Conservation (phyloP, 106 monocot species). For the Dendrobium chrysotoxum region DNA sequence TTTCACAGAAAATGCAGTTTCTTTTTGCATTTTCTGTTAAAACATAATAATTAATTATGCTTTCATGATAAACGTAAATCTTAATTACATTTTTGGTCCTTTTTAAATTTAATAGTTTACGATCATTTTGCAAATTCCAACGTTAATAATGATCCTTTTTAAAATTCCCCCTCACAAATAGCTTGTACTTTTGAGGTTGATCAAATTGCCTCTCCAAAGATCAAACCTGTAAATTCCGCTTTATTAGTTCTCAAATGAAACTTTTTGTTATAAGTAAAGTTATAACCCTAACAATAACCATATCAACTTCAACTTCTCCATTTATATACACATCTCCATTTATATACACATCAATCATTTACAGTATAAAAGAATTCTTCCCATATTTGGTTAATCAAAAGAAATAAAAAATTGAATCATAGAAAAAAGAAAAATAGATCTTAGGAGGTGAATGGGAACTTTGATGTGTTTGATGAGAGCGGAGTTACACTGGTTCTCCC, state of each 20-base stretch:
- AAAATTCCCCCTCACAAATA: too few species aligned
- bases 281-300: neutral
- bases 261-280: neutral
- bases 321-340: too few species aligned
- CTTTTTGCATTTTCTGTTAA: too few species aligned
- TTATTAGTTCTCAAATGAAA: neutral
- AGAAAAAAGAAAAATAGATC: neutral
- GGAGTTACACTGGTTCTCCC: conserved; percentile 49
- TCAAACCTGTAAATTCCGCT: conserved; percentile 28
- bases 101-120: too few species aligned
- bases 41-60: too few species aligned
- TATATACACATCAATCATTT: neutral
- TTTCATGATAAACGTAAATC: too few species aligned
- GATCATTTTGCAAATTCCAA: too few species aligned
- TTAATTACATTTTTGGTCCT: too few species aligned
- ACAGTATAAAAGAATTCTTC: neutral
- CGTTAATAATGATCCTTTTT: too few species aligned
- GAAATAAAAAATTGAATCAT: neutral
- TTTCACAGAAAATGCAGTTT: too few species aligned
- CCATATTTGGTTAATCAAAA: neutral
- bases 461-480: conserved; percentile 40
- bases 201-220: conserved; percentile 48
- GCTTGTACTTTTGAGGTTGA: conserved; percentile 53
- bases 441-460: conserved; percentile 47
- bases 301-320: too few species aligned